Evolutionary conservation across 768 basidiomycete species (phyloP).

Genomic region (Russula sp.): DNA sequence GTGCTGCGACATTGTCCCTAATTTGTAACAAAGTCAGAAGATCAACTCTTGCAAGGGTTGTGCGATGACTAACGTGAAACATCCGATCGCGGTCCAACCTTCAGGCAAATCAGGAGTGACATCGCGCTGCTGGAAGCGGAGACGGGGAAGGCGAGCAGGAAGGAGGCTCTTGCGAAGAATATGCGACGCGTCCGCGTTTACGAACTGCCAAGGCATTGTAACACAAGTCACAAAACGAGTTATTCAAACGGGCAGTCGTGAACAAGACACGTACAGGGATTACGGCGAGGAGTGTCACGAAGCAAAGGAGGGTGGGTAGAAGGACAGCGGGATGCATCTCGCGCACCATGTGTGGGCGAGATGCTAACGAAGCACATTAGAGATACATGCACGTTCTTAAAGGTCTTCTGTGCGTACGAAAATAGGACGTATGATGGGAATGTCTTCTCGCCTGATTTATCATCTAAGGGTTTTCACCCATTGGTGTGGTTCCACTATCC

Average conservation of each 20-base stretch:
- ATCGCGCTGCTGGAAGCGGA: conserved; percentile 9
- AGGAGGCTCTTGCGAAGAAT: conserved; percentile 10
- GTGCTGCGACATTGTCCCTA: conserved; percentile 56
- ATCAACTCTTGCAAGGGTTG: neutral
- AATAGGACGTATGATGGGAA: conserved; percentile 6
- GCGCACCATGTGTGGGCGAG: conserved; percentile 17
- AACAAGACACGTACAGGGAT: conserved; percentile 5
- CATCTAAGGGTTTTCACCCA: neutral
- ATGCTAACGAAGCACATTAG: neutral
- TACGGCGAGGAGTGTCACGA: neutral
- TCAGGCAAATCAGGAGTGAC: conserved; percentile 44
- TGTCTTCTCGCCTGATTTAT: conserved; percentile 5
- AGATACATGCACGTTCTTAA: conserved; percentile 17
- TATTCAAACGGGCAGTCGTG: neutral
- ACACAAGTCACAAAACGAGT: neutral
- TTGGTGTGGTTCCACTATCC: neutral
- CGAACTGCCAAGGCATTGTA: conserved; percentile 1
- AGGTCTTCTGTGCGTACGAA: conserved; percentile 7
- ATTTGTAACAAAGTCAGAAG: conserved; percentile 36
- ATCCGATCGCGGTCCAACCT: conserved; percentile 58
- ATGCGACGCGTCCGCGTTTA: neutral
- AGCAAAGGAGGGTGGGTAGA: conserved; percentile 9
- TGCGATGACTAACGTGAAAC: conserved; percentile 50
- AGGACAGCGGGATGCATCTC: conserved; percentile 22
- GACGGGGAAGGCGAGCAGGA: conserved; percentile 11